Evolutionary conservation across 1,284 basidiomycete genomes (phyloP), one percentile per base, ranked within the genome.

Genomic region (Melampsora medusae): DNA sequence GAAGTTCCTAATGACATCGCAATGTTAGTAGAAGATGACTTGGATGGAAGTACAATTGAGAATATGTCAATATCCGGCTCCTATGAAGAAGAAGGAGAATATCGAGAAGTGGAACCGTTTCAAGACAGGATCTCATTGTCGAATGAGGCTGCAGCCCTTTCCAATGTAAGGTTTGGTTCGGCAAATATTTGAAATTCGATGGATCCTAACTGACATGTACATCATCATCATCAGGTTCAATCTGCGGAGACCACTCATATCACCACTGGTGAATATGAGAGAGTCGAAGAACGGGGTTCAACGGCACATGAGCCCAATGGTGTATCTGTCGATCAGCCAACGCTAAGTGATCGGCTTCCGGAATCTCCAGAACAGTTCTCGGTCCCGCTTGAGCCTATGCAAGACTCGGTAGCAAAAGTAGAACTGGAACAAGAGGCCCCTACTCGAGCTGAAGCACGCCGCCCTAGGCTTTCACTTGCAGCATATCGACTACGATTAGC

Each of bases 21-120:
- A 42, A 7, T 42, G 9, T 42, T 25, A 25, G 25, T 42, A 28
- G 72, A 75, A 53, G 72, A 75, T 35, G 67, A 76, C 53, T 61
- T 76, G n/a, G 73, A 76, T 65, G 73, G 73, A 10, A 66, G 68
- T n/a, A 46, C 66, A 33, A 76, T 76, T 65, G 59, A 76, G 42
- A 67, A 59, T 10, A 68, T 75, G 72, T 76, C 73, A 12, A 76
- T 59, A 6, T 56, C 65, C 46, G 42, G 42, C 12, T 60, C 65
- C 17, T 64, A 67, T 25, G 73, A 46, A 31, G 73, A 61, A 25
- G 65, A 67, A 38, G 65, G 60, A 61, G 56, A 48, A 35, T 50
- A 33, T 22, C 68, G 28, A 22, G 53, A 64, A 38, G 31, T 62
- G 60, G 25, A 46, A 28, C 19, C 22, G 22, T n/a, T 35, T 19